Percentiles rank a stretch among this genome's conserved stretches.
Evolutionary conservation across 140 eudicot genomes (phyloP).

Genomic region (Ambrosia hybrid): DNA sequence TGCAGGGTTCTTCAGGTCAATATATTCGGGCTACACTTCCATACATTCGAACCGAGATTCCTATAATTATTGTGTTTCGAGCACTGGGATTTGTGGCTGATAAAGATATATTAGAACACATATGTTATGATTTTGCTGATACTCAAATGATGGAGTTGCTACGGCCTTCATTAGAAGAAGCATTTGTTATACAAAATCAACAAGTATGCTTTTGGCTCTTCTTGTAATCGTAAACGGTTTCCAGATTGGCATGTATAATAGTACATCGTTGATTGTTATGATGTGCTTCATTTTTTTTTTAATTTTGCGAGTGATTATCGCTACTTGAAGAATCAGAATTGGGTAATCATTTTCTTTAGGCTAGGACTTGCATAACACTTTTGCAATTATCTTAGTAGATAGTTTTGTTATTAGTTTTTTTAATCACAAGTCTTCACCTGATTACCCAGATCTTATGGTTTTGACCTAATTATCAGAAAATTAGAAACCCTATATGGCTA

Average conservation of each 20-base stretch:
- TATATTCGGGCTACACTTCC: slow-evolving; percentile 95
- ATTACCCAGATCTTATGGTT: too few species aligned
- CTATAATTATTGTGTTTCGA: slow-evolving; percentile 86
- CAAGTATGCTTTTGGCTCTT: slow-evolving; percentile 44
- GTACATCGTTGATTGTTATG: background rate
- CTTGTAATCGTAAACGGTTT: background rate
- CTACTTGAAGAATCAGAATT: too few species aligned
- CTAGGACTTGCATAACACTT: too few species aligned
- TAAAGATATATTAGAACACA: slow-evolving; percentile 94
- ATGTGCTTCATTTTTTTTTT: background rate
- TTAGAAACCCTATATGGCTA: too few species aligned
- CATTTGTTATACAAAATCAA: slow-evolving; percentile 95
- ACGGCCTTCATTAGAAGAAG: slow-evolving; percentile 96
- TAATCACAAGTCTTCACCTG: too few species aligned
- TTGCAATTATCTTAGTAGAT: too few species aligned
- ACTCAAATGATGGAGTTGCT: slow-evolving; percentile 99
- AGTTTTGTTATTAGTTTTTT: too few species aligned
- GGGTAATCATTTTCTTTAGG: too few species aligned
- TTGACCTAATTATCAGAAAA: too few species aligned
- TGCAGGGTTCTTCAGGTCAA: slow-evolving; percentile 97
- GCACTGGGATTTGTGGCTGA: slow-evolving; percentile 98
- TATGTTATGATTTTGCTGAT: slow-evolving; percentile 89
- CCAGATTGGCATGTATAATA: too few species aligned
- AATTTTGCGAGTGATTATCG: too few species aligned
- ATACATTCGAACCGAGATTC: slow-evolving; percentile 85